Evolutionary conservation across 176 grass and related monocot species (phyloP), one percentile per base, ranked within the genome.

Genomic region (Rhipidocladum racemiflorum): DNA sequence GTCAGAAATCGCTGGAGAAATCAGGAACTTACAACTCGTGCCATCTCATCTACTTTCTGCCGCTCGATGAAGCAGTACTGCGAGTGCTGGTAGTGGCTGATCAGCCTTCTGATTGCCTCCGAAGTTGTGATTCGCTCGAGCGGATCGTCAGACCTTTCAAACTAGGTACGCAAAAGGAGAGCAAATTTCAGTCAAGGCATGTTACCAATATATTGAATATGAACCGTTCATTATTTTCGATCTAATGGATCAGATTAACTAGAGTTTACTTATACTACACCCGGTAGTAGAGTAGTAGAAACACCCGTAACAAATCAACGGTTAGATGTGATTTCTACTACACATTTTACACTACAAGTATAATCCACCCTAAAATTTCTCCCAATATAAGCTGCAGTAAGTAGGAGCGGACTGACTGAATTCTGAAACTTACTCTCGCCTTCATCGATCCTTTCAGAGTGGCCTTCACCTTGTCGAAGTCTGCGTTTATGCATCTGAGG

Each of bases 391-490:
- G 10, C 10, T 6, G 44, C 0, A 62, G 23, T 32, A 13, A 20
- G 57, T 45, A 76, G 28, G 40, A 55, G 50, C 0, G 54, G 50
- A 36, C 23, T 40, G 46, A 61, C 9, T 28, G 39, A 24, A 40
- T 25, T 12, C n/a, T 72, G 72, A 65, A 45, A 57, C 87, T 39
- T 84, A 97, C 96, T 56, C 68, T 89, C 3, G 49, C 88, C 81
- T 99, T 99, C 32, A 99, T 89, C 0, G 96, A 99, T 78, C 96
- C 96, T 80, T 99, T 99, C 38, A 99, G 91, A 63, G 96, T 95
- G 73, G 96, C 96, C 92, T 99, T 99, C 77, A 99, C 96, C 85
- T 95, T 99, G 75, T 99, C 96, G 12, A 99, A 99, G 66, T 99
- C 96, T 1, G 93, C 85, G 24, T 99, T 99, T 43, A 99, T 78